These are phyloP conservation scores for Lonicera japonica DNA, from an alignment of 129 eudicot genomes.

Conservation along the genomic window DNA sequence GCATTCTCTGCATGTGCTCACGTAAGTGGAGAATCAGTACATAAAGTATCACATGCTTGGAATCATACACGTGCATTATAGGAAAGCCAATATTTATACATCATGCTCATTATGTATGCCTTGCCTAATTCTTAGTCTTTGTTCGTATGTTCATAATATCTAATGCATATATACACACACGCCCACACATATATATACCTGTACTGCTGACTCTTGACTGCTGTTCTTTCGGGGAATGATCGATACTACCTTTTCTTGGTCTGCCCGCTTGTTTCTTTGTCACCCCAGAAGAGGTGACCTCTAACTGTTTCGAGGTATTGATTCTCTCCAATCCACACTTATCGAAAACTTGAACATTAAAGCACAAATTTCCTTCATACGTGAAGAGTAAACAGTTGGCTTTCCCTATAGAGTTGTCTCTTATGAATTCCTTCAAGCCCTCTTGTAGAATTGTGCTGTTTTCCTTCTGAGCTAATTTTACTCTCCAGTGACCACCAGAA, in stretches of 20 bases:
- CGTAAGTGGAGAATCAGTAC: too few species aligned
- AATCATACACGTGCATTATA: too few species aligned
- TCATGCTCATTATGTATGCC: too few species aligned
- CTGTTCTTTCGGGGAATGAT: too few species aligned
- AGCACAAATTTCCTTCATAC: constrained; percentile 21
- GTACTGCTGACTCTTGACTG: too few species aligned
- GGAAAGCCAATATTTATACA: too few species aligned
- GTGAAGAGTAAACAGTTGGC: constrained; percentile 13
- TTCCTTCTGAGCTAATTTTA: not conserved
- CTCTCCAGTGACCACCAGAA: constrained; percentile 12
- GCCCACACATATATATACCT: too few species aligned
- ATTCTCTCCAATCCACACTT: constrained; percentile 10
- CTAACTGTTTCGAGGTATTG: not conserved
- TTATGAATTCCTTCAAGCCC: constrained; percentile 22
- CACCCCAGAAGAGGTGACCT: not conserved
- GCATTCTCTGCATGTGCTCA: too few species aligned
- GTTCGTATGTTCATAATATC: too few species aligned
- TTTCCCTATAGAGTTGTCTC: not conserved
- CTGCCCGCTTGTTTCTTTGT: constrained; percentile 1
- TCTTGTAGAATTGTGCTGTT: not conserved
- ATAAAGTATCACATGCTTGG: too few species aligned
- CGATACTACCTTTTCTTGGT: not conserved
- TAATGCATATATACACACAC: too few species aligned
- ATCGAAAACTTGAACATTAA: constrained; percentile 19
- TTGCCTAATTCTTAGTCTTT: too few species aligned